Base-by-base conservation (phyloP, 2,329 filamentous ascomycete genomes). In the Pseudocercospora macadamiae region DNA sequence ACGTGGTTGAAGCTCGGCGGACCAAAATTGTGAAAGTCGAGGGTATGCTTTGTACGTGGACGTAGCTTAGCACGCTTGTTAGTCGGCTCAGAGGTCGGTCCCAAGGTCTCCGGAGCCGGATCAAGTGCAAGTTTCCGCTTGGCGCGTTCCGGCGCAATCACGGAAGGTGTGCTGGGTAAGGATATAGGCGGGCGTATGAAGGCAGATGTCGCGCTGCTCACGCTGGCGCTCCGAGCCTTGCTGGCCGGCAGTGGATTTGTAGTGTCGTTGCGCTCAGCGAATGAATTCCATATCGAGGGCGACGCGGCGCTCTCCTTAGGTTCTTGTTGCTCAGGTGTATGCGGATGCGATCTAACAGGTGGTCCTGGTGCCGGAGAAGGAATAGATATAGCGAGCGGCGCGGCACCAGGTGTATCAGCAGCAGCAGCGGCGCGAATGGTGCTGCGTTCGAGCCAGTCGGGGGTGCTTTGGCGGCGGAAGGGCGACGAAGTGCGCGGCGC, bases 11-110 rank as follows among this genome's bases (percentile, higher is more conserved):
- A 61, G 28, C 61, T 60, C 52, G 72, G 60, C 52, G 74, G 69
- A 58, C 56, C 68, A 61, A 75, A 73, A 37, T 71, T 70, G 64
- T 77, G 73, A 39, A 55, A 59, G 47, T 62, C 57, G 23, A 67
- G 60, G 4, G 60, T 63, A 54, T 66, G 62, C 34, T 67, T 65
- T 16, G 49, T 34, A 18, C 62, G 65, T 18, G 65, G 60, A 4
- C 55, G 59, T 25, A 65, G 54, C 54, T 59, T 65, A 12, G 54
- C 55, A n/a, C 64, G 63, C 37, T 66, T 66, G 47, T 36, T 57
- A 6, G 44, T 47, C 19, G 63, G 61, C 55, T 65, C 59, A 12
- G 59, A 61, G 9, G 55, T 58, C 23, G 59, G 55, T 8, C 34
- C 55, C 4, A 28, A 57, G 10, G 54, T 39, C 23, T 49, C 53